These are phyloP conservation scores for Ascochyta viciae-villosae DNA, from an alignment of 2,329 filamentous ascomycete genomes.

Conservation along the genomic window DNA sequence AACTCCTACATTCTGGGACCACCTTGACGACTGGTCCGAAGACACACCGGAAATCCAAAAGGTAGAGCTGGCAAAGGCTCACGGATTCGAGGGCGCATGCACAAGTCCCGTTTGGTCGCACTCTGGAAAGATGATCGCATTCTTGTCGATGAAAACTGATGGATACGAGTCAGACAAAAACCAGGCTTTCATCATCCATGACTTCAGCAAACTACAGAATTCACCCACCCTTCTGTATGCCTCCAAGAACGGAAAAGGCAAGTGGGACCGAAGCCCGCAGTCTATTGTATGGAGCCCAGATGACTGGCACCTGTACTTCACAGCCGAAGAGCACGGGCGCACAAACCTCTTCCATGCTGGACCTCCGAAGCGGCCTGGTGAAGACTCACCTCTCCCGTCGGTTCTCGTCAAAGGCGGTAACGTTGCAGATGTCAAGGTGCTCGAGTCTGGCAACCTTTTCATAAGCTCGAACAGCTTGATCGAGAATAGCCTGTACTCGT, in stretches of 20 bases:
- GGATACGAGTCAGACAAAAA: constrained; percentile 85
- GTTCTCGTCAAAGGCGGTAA: constrained; percentile 45
- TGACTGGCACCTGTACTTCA: constrained; percentile 70
- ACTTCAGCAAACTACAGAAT: constrained; percentile 64
- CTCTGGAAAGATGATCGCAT: constrained; percentile 73
- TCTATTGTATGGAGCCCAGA: constrained; percentile 60
- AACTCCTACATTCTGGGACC: constrained; percentile 63
- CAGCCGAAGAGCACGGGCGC: constrained; percentile 73
- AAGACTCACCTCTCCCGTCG: constrained; percentile 28
- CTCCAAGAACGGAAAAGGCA: constrained; percentile 67
- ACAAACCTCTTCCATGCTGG: constrained; percentile 62
- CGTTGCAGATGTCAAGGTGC: constrained; percentile 56
- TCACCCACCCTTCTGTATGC: constrained; percentile 56
- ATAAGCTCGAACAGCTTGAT: constrained; percentile 72
- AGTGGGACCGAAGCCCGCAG: constrained; percentile 63
- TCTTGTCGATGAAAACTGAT: constrained; percentile 77
- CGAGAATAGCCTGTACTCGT: constrained; percentile 74
- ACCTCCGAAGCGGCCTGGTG: constrained; percentile 19
- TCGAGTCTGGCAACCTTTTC: constrained; percentile 64
- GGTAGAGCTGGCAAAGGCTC: constrained; percentile 64
- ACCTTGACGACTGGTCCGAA: constrained; percentile 18
- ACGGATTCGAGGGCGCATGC: constrained; percentile 68
- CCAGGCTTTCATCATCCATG: constrained; percentile 68
- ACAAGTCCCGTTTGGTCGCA: constrained; percentile 75
- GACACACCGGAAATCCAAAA: constrained; percentile 49